Conservation (phyloP, 805 yeast species). For the Barnettozyma pratensis region DNA sequence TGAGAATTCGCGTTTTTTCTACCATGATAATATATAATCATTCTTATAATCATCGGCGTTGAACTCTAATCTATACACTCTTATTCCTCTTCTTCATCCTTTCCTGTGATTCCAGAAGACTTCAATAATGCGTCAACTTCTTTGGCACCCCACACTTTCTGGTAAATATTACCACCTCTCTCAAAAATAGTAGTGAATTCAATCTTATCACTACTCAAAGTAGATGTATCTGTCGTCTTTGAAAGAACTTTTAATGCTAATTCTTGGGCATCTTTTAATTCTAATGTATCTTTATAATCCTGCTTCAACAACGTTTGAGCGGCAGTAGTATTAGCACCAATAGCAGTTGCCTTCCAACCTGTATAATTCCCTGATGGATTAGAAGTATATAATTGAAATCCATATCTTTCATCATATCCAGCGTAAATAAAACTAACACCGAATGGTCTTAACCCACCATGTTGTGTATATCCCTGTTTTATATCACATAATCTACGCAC, state of each 20-base stretch:
- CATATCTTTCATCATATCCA: slow-evolving; percentile 86
- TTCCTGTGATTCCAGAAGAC: slow-evolving; percentile 61
- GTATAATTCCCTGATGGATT: slow-evolving; percentile 97
- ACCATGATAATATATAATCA: neutral
- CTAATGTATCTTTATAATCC: slow-evolving; percentile 82
- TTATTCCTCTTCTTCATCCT: slow-evolving; percentile 43
- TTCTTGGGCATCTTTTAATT: slow-evolving; percentile 71
- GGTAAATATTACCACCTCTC: slow-evolving; percentile 47
- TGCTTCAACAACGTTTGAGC: slow-evolving; percentile 95
- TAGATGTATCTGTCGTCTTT: slow-evolving; percentile 88
- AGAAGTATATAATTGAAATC: slow-evolving; percentile 88
- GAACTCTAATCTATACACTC: neutral
- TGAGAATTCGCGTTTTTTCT: neutral
- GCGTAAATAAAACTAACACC: slow-evolving; percentile 97
- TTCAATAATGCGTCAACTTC: slow-evolving; percentile 74
- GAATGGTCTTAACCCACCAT: slow-evolving; percentile 97
- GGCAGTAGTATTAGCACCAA: slow-evolving; percentile 94
- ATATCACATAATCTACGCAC: slow-evolving; percentile 88
- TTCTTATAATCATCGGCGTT: neutral
- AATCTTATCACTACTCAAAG: slow-evolving; percentile 81
- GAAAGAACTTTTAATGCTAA: slow-evolving; percentile 87
- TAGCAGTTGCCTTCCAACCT: slow-evolving; percentile 97
- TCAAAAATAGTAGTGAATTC: slow-evolving; percentile 80
- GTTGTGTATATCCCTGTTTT: slow-evolving; percentile 97
- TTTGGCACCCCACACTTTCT: slow-evolving; percentile 73